Percentiles rank a stretch among this genome's conserved stretches.
Conservation (phyloP, 192 early-diverging fungal genomes). For the Chytriomyces hyalinus region DNA sequence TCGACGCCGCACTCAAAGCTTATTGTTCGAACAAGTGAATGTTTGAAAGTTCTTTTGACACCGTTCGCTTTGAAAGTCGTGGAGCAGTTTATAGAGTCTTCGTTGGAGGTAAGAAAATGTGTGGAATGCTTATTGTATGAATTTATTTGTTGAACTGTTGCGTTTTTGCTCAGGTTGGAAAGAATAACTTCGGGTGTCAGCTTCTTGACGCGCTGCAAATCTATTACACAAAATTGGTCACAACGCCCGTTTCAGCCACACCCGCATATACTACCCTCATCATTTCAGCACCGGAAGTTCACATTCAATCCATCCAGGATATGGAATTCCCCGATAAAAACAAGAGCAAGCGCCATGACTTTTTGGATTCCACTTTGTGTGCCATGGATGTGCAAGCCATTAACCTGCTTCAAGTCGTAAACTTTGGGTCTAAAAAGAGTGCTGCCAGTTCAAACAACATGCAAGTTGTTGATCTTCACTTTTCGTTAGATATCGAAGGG, state of each 20-base stretch:
- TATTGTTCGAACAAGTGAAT: slow-evolving; percentile 27
- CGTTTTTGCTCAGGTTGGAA: neutral
- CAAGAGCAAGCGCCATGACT: slow-evolving; percentile 61
- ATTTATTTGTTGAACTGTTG: slow-evolving; percentile 17
- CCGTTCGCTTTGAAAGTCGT: slow-evolving; percentile 73
- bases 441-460: slow-evolving; percentile 28
- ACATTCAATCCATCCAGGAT: slow-evolving; percentile 75
- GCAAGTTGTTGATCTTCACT: slow-evolving; percentile 41
- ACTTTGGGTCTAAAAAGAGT: slow-evolving; percentile 58
- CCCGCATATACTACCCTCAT: slow-evolving; percentile 58
- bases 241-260: slow-evolving; percentile 54
- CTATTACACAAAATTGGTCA: slow-evolving; percentile 64
- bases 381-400: slow-evolving; percentile 58
- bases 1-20: slow-evolving; percentile 18
- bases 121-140: neutral
- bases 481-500: slow-evolving; percentile 30
- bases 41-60: slow-evolving; percentile 60
- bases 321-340: slow-evolving; percentile 58
- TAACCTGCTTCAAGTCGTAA: slow-evolving; percentile 52
- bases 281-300: slow-evolving; percentile 58
- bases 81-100: slow-evolving; percentile 63
- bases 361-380: slow-evolving; percentile 65
- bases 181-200: slow-evolving; percentile 27
- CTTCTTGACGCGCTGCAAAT: slow-evolving; percentile 72
- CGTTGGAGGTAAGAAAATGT: slow-evolving; percentile 2